Conservation (phyloP, 2,329 filamentous ascomycete genomes). For the Fusarium odoratissimum region DNA sequence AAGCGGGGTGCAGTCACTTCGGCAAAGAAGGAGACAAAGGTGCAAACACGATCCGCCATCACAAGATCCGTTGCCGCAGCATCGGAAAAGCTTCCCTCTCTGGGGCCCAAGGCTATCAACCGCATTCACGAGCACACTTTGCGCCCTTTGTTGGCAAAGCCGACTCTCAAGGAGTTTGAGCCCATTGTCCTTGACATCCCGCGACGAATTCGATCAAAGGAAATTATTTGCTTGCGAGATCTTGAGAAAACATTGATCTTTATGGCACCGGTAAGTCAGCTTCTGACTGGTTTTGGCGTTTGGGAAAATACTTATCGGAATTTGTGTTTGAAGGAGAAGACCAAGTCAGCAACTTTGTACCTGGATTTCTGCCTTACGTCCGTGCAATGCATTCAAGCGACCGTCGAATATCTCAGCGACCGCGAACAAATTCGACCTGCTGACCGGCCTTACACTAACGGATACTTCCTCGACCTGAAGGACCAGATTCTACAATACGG, state of each 20-base stretch:
- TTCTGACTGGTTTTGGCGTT: conserved; percentile 65
- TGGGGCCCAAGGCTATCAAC: conserved; percentile 77
- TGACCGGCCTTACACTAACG: conserved; percentile 93
- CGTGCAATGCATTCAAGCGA: conserved; percentile 89
- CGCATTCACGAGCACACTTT: conserved; percentile 85
- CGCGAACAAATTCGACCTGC: conserved; percentile 85
- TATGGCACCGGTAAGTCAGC: conserved; percentile 89
- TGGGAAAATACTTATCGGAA: conserved; percentile 76
- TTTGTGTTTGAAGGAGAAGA: conserved; percentile 80
- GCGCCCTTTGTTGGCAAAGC: conserved; percentile 79
- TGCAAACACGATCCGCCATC: conserved; percentile 60
- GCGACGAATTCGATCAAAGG: conserved; percentile 81
- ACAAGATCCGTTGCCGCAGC: conserved; percentile 68
- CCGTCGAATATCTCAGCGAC: conserved; percentile 86
- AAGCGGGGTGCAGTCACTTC: conserved; percentile 59
- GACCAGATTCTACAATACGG: conserved; percentile 94
- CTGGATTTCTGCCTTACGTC: conserved; percentile 91
- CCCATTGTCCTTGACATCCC: conserved; percentile 82
- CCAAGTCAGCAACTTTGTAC: conserved; percentile 77
- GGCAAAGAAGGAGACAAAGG: conserved; percentile 53
- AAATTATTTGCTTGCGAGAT: conserved; percentile 91
- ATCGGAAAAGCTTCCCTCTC: conserved; percentile 64
- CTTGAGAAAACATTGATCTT: conserved; percentile 94
- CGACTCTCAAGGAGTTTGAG: conserved; percentile 82
- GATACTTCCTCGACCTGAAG: conserved; percentile 96